Evolutionary conservation across 1,284 basidiomycete genomes (phyloP).

Genomic region (Ceratobasidium theobromae): DNA sequence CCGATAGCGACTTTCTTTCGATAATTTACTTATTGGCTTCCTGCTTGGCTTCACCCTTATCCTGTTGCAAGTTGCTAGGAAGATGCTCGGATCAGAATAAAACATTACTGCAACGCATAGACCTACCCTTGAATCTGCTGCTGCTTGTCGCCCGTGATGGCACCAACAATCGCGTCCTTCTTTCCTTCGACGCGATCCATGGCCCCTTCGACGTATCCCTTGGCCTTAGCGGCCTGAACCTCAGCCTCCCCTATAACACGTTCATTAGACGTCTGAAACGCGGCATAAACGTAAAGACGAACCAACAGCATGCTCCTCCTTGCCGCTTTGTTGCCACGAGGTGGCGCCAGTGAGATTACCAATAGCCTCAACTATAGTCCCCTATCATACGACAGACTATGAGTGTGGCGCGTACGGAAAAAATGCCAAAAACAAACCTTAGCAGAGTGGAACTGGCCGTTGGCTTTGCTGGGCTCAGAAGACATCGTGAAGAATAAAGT

Average conservation of each 20-base stretch:
- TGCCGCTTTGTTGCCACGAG: conserved; percentile 57
- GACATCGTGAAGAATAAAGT: conserved; percentile 33
- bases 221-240: conserved; percentile 53
- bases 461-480: conserved; percentile 55
- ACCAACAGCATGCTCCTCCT: conserved; percentile 50
- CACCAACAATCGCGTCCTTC: conserved; percentile 65
- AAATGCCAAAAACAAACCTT: conserved; percentile 41
- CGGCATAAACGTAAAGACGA: background rate
- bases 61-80: conserved; percentile 54
- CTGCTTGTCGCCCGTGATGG: conserved; percentile 62
- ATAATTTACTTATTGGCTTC: conserved; percentile 46
- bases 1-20: background rate
- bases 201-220: conserved; percentile 59
- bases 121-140: conserved; percentile 58
- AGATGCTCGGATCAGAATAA: background rate
- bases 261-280: background rate
- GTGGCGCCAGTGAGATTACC: conserved; percentile 53
- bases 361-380: conserved; percentile 59
- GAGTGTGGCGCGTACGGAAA: background rate
- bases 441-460: conserved; percentile 61
- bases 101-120: background rate
- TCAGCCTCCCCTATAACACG: conserved; percentile 57
- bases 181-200: conserved; percentile 63
- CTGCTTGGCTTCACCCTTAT: conserved; percentile 62
- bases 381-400: conserved; percentile 40